These are phyloP conservation scores for Phlebiopsis flavidoalba DNA, from an alignment of 768 basidiomycete genomes.

Conservation along the genomic window DNA sequence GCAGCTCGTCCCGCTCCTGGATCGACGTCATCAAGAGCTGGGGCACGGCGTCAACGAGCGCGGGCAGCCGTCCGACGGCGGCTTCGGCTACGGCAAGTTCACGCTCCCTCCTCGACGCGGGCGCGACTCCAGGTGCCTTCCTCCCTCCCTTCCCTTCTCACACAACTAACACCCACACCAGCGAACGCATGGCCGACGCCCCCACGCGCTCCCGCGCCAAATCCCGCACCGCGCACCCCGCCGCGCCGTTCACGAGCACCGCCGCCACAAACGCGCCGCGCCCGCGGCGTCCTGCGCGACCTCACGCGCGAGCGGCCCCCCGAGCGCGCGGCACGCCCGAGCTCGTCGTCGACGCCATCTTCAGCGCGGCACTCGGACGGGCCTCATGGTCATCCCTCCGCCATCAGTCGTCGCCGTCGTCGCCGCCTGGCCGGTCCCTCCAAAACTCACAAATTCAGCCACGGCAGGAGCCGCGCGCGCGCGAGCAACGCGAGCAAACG, in stretches of 20 bases:
- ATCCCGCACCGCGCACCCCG: constrained; percentile 24
- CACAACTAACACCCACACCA: not conserved
- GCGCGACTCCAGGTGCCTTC: constrained; percentile 54
- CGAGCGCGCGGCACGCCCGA: constrained; percentile 25
- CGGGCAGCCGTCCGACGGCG: constrained; percentile 79
- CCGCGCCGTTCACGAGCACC: not conserved
- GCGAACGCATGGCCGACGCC: not conserved
- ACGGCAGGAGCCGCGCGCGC: not conserved
- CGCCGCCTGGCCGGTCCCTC: not conserved
- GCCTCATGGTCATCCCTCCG: constrained; percentile 75
- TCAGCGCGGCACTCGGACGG: constrained; percentile 85
- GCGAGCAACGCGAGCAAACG: not conserved
- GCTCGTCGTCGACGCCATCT: constrained; percentile 71
- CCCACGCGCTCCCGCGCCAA: constrained; percentile 16
- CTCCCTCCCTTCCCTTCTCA: not conserved
- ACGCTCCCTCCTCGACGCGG: constrained; percentile 44
- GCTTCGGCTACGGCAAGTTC: constrained; percentile 80
- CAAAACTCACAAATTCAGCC: not conserved
- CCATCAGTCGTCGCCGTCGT: constrained; percentile 3
- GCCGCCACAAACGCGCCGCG: not conserved
- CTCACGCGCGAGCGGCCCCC: constrained; percentile 8
- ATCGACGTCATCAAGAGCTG: constrained; percentile 75
- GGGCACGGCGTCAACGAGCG: constrained; percentile 84
- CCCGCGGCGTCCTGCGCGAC: constrained; percentile 1
- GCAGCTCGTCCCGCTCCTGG: constrained; percentile 59